Evolutionary conservation across 805 yeast genomes (phyloP).

Genomic region (Myxozyma lipomycoides): DNA sequence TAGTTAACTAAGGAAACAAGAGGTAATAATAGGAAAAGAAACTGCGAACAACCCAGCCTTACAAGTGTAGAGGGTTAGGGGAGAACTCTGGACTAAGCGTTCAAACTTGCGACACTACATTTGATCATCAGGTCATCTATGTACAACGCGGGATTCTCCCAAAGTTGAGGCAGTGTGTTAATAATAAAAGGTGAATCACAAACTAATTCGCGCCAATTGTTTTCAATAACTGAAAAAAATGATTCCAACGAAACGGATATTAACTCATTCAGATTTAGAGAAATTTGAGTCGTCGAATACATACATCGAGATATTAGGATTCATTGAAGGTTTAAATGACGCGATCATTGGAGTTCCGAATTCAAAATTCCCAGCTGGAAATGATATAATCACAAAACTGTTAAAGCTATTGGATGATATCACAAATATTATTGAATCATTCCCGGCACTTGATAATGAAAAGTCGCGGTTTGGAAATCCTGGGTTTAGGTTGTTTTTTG

Average conservation of each 20-base stretch:
- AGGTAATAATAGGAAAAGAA: no score
- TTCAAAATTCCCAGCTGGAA: conserved; percentile 32
- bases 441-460: conserved; percentile 67
- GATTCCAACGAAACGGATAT: conserved; percentile 35
- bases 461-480: conserved; percentile 84
- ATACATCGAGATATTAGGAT: conserved; percentile 49
- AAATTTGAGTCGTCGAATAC: conserved; percentile 55
- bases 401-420: conserved; percentile 47
- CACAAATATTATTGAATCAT: conserved; percentile 42
- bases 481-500: conserved; percentile 82
- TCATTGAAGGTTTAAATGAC: conserved; percentile 55
- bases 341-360: conserved; percentile 61
- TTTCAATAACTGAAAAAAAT: no score
- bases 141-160: no score
- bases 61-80: no score
- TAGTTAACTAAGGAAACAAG: no score
- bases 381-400: neutral
- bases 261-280: conserved; percentile 56
- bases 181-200: no score
- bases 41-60: no score
- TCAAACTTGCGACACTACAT: no score
- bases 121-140: no score
- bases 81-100: no score
- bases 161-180: no score
- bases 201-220: no score